A percentile compares a stretch with the other conserved stretches of the same genome.
These are phyloP conservation scores for Clonostachys rosea DNA, from an alignment of 2,329 filamentous ascomycete species.

Conservation along the genomic window DNA sequence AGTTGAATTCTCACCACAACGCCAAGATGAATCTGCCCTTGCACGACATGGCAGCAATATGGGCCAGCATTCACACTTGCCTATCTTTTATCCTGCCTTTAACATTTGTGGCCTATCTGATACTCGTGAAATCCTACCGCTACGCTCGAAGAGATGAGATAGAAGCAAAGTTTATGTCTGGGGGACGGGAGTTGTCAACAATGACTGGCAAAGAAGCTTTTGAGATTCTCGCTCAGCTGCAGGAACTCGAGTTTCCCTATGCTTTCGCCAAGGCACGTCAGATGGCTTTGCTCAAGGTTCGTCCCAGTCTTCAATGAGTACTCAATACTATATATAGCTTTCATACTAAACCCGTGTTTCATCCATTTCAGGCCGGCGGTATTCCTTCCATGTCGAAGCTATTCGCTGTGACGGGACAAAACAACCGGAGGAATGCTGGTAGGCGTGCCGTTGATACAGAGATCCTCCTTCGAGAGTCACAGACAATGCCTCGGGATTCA, in stretches of 20 bases:
- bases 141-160: not conserved
- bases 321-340: not conserved
- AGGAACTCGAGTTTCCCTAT: constrained; percentile 50
- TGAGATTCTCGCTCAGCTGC: constrained; percentile 35
- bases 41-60: too few relatives aligned
- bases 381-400: constrained; percentile 48
- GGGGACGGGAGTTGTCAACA: not conserved
- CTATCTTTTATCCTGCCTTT: too few relatives aligned
- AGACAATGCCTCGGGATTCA: constrained; percentile 33
- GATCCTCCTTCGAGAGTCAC: constrained; percentile 42
- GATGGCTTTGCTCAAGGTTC: constrained; percentile 54
- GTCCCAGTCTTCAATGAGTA: constrained; percentile 1
- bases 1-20: too few relatives aligned
- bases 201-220: constrained; percentile 2
- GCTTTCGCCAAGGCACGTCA: constrained; percentile 43
- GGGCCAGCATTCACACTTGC: too few relatives aligned
- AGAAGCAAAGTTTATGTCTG: not conserved
- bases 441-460: constrained; percentile 50
- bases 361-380: constrained; percentile 30
- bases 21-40: too few relatives aligned
- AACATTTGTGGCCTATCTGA: not conserved
- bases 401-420: constrained; percentile 42
- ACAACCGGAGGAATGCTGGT: constrained; percentile 31
- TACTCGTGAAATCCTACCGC: not conserved
- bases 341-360: not conserved